Conservation (phyloP, 2,329 filamentous ascomycete genomes). For the Neoarthrinium moseri region DNA sequence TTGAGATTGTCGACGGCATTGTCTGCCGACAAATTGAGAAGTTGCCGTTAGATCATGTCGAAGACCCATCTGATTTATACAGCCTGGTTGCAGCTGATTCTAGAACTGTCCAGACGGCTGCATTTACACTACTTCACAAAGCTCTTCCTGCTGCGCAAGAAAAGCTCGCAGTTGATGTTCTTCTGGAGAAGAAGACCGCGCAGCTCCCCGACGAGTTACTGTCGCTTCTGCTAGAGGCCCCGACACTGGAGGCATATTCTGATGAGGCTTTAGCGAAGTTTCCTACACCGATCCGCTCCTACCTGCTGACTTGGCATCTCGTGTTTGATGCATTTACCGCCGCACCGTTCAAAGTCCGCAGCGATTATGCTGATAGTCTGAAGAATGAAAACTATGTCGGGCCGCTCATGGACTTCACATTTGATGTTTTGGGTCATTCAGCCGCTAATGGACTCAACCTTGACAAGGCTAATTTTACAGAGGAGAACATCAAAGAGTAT, state of each 20-base stretch:
- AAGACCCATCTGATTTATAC: slow-evolving; percentile 69
- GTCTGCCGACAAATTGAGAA: slow-evolving; percentile 68
- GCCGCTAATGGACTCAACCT: slow-evolving; percentile 72
- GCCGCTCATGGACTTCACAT: slow-evolving; percentile 74
- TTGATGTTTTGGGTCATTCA: slow-evolving; percentile 80
- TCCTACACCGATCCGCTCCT: slow-evolving; percentile 70
- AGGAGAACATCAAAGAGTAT: slow-evolving; percentile 55
- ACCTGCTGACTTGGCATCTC: slow-evolving; percentile 85
- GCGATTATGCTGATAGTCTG: slow-evolving; percentile 76
- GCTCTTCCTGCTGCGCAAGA: slow-evolving; percentile 79
- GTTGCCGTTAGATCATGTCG: slow-evolving; percentile 60
- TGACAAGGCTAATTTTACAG: slow-evolving; percentile 62
- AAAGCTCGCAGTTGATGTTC: slow-evolving; percentile 73
- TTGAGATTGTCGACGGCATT: slow-evolving; percentile 72
- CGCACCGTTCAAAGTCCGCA: slow-evolving; percentile 78
- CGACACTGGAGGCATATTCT: slow-evolving; percentile 65
- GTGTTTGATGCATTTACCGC: slow-evolving; percentile 82
- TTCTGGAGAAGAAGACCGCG: slow-evolving; percentile 70
- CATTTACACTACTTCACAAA: slow-evolving; percentile 76
- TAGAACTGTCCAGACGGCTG: slow-evolving; percentile 72
- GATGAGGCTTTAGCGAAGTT: slow-evolving; percentile 67
- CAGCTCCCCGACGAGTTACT: slow-evolving; percentile 81
- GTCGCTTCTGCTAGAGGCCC: slow-evolving; percentile 77
- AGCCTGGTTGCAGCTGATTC: slow-evolving; percentile 75
- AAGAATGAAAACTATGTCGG: slow-evolving; percentile 69